A percentile compares a stretch with the other conserved stretches of the same genome.
Evolutionary conservation across 2,329 filamentous ascomycete genomes (phyloP).

Genomic region (Colletotrichum noveboracense): DNA sequence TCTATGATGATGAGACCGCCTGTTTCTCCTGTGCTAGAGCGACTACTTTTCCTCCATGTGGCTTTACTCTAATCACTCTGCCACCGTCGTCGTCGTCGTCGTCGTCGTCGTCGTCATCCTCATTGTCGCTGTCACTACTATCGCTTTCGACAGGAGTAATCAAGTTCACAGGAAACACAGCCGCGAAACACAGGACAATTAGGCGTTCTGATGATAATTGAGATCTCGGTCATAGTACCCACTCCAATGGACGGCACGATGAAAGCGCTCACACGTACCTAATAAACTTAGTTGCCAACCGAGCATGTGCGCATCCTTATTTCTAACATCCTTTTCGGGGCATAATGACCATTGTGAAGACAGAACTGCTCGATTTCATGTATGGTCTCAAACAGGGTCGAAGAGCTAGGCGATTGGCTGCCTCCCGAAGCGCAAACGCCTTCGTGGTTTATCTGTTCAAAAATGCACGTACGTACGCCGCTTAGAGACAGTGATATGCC

Average conservation of each 20-base stretch:
- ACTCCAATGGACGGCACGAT: not conserved
- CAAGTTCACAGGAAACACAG: too few species aligned
- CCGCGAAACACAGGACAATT: too few species aligned
- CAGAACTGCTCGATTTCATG: not conserved
- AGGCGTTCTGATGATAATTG: not conserved
- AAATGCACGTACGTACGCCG: not conserved
- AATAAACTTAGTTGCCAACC: not conserved
- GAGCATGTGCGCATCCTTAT: not conserved
- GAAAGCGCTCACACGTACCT: not conserved
- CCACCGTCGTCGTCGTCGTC: too few species aligned
- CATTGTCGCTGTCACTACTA: too few species aligned
- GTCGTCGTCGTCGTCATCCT: too few species aligned
- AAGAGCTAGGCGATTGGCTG: not conserved
- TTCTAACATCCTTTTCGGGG: not conserved
- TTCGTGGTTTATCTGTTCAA: not conserved
- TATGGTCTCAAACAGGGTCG: not conserved
- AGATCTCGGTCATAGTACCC: not conserved
- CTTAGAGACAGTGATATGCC: not conserved
- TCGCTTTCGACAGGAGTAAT: too few species aligned
- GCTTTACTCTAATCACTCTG: too few species aligned
- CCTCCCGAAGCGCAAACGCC: not conserved
- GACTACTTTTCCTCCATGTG: too few species aligned
- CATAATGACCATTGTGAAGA: rapidly evolving
- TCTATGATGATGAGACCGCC: not conserved
- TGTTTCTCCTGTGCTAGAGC: too few species aligned